phyloP scores from a whole-genome alignment of 129 eudicot species.

The Flaveria sonorensis region DNA sequence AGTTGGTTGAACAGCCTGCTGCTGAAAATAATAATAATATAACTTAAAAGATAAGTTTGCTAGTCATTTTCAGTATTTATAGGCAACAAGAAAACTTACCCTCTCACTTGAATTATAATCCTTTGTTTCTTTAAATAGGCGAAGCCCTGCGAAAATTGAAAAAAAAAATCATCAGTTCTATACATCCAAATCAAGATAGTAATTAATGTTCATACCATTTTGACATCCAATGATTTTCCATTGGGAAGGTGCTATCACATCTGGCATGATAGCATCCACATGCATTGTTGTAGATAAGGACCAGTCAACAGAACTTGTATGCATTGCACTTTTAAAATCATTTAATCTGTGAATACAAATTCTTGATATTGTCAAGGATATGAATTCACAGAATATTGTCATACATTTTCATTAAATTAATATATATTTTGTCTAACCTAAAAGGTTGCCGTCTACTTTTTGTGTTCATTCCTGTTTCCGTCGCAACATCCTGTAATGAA shows the following conservation, averaged over 20 bases:
- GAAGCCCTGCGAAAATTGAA: conserved; percentile 50
- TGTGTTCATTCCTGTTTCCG: conserved; percentile 49
- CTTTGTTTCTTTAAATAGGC: conserved; percentile 79
- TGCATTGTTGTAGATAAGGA: conserved; percentile 54
- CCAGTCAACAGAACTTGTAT: conserved; percentile 50
- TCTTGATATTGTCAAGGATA: background rate
- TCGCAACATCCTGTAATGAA: conserved; percentile 61
- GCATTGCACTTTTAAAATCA: conserved; percentile 39
- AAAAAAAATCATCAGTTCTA: background rate
- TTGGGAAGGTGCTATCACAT: conserved; percentile 76
- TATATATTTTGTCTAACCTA: conserved; percentile 33
- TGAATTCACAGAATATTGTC: background rate
- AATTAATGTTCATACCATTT: conserved; percentile 49
- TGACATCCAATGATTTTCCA: conserved; percentile 86
- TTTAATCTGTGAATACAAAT: conserved; percentile 44
- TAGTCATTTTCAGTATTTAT: background rate
- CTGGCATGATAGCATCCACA: conserved; percentile 71
- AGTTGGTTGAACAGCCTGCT: conserved; percentile 60
- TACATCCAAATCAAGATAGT: background rate
- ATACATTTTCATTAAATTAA: conserved; percentile 31
- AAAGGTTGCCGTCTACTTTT: conserved; percentile 62
- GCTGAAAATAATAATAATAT: background rate
- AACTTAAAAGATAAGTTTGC: background rate
- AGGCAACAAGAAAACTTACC: conserved; percentile 36
- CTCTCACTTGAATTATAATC: conserved; percentile 35